phyloP scores from a whole-genome alignment of 2,329 filamentous ascomycete species.

The Allantophomopsis lycopodina region DNA sequence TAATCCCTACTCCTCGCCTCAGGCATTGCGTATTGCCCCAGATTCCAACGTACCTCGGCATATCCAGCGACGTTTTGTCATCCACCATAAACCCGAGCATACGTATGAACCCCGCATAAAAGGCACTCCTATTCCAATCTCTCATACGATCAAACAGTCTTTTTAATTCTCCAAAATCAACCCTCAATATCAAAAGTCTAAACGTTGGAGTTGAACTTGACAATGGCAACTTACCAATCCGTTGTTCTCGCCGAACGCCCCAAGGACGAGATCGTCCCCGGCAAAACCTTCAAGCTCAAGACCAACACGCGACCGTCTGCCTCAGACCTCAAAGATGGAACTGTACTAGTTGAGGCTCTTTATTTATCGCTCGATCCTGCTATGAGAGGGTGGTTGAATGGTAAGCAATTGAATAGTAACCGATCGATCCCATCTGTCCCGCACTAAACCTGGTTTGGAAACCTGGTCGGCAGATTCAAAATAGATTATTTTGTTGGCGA shows the following conservation, averaged over 20 bases:
- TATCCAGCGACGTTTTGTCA: too few relatives aligned
- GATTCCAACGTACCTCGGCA: too few relatives aligned
- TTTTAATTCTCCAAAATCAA: too few relatives aligned
- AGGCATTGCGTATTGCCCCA: too few relatives aligned
- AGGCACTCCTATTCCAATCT: too few relatives aligned
- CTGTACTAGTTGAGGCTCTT: conserved; percentile 45
- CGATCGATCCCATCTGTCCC: neutral
- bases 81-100: too few relatives aligned
- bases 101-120: too few relatives aligned
- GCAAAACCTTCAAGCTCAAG: conserved; percentile 47
- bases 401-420: conserved; percentile 14
- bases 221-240: conserved; percentile 13
- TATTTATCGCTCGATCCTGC: conserved; percentile 62
- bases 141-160: too few relatives aligned
- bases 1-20: too few relatives aligned
- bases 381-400: conserved; percentile 62
- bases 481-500: too few relatives aligned
- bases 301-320: conserved; percentile 29
- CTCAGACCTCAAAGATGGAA: conserved; percentile 42
- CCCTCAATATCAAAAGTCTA: too few relatives aligned
- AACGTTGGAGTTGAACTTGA: neutral
- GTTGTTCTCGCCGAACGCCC: conserved; percentile 53
- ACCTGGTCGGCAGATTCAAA: too few relatives aligned
- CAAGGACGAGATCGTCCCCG: conserved; percentile 42
- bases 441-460: neutral